phyloP scores from a whole-genome alignment of 2,329 filamentous ascomycete genomes.

The Rhinocladiella mackenziei region DNA sequence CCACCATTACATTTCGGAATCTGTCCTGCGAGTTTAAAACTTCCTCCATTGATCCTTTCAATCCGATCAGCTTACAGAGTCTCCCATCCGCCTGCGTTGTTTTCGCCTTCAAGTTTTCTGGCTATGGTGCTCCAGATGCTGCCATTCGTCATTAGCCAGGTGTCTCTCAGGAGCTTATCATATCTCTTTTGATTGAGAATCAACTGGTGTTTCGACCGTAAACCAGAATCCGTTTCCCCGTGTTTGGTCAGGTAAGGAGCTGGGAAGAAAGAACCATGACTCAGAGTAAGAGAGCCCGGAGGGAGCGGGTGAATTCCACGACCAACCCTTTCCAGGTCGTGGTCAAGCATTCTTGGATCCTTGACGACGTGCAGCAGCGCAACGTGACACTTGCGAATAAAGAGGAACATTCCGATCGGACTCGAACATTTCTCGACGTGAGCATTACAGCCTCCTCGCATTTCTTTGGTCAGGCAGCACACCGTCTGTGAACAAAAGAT shows the following conservation, averaged over 20 bases:
- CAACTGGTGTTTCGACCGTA: constrained; percentile 80
- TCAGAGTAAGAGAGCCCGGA: constrained; percentile 13
- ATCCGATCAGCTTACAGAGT: constrained; percentile 46
- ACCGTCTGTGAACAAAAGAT: constrained; percentile 93
- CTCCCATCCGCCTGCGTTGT: constrained; percentile 98
- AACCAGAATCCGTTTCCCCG: constrained; percentile 88
- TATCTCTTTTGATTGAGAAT: constrained; percentile 93
- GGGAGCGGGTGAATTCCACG: constrained; percentile 7
- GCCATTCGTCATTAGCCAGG: constrained; percentile 70
- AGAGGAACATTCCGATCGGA: constrained; percentile 79
- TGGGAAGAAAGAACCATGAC: constrained; percentile 71
- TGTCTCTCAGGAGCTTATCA: constrained; percentile 76
- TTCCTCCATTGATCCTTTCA: too few species aligned
- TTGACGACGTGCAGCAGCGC: constrained; percentile 66
- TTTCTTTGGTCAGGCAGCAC: constrained; percentile 70
- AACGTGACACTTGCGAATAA: constrained; percentile 91
- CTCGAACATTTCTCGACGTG: constrained; percentile 63
- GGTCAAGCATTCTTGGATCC: constrained; percentile 17
- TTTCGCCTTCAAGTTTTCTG: constrained; percentile 85
- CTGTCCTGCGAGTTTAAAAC: too few species aligned
- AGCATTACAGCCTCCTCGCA: constrained; percentile 80
- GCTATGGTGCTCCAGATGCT: constrained; percentile 85
- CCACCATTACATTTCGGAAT: too few species aligned
- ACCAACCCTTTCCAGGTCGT: constrained; percentile 13
- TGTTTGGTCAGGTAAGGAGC: constrained; percentile 95